These are phyloP conservation scores for Lindgomyces ingoldianus DNA, from an alignment of 495 filamentous ascomycete species.

Conservation along the genomic window DNA sequence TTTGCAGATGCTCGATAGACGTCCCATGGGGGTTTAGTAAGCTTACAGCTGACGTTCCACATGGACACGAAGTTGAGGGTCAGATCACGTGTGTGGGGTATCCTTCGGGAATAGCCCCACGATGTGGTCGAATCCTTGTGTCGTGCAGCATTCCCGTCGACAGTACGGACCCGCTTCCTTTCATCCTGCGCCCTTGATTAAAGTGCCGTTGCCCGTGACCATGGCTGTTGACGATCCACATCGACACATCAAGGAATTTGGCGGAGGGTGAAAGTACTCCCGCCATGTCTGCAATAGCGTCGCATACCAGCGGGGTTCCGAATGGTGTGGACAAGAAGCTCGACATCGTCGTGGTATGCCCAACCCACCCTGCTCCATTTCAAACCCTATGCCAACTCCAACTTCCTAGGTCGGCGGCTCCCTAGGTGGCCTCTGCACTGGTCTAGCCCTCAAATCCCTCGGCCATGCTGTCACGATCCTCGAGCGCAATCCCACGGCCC, in stretches of 20 bases:
- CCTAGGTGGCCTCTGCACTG: conserved; percentile 33
- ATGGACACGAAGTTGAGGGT: background rate
- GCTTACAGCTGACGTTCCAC: no score
- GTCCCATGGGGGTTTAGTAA: background rate
- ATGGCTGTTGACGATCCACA: background rate
- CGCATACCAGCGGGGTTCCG: background rate
- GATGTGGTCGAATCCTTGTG: no score
- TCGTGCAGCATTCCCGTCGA: no score
- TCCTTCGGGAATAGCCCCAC: background rate
- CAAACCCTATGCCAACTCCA: background rate
- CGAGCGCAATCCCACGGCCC: conserved; percentile 40
- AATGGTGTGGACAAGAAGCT: conserved; percentile 3
- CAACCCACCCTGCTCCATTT: background rate
- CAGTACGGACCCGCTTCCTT: no score
- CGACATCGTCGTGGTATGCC: conserved; percentile 26
- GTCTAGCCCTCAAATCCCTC: conserved; percentile 53
- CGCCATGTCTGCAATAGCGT: background rate
- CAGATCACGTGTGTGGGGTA: background rate
- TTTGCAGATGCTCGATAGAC: no score
- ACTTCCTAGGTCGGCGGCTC: conserved; percentile 28
- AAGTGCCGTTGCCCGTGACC: background rate
- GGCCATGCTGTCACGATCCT: conserved; percentile 52
- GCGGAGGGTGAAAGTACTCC: no score
- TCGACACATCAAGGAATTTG: no score
- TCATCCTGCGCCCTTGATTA: background rate